Evolutionary conservation across 1,284 basidiomycete species (phyloP).

Genomic region (Apiotrichum veenhuisii): DNA sequence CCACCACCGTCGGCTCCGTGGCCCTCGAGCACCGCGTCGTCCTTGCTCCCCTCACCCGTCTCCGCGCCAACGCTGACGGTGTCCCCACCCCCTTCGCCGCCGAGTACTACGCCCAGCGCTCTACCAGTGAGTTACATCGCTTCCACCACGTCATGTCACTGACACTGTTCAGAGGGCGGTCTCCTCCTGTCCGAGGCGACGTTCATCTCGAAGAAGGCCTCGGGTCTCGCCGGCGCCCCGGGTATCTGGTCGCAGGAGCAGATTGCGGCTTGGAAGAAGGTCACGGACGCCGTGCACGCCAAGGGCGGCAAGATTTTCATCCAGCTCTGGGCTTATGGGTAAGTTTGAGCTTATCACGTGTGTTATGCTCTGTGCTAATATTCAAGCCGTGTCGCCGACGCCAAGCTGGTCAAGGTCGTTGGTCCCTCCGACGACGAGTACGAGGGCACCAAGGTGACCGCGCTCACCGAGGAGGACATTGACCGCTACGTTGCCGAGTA

Average conservation of each 20-base stretch:
- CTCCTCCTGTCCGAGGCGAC: slow-evolving; percentile 45
- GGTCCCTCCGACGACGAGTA: slow-evolving; percentile 59
- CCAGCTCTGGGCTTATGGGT: slow-evolving; percentile 57
- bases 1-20: slow-evolving; percentile 26
- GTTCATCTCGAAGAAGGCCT: slow-evolving; percentile 26
- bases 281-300: slow-evolving; percentile 52
- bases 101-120: slow-evolving; percentile 46
- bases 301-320: slow-evolving; percentile 54
- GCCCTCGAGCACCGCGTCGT: slow-evolving; percentile 43
- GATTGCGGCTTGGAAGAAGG: slow-evolving; percentile 40
- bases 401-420: slow-evolving; percentile 18
- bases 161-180: slow-evolving; percentile 24
- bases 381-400: slow-evolving; percentile 14
- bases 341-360: neutral
- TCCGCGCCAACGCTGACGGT: slow-evolving; percentile 27
- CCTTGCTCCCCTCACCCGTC: slow-evolving; percentile 45
- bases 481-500: slow-evolving; percentile 53
- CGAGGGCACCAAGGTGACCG: slow-evolving; percentile 49
- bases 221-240: slow-evolving; percentile 25
- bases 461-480: slow-evolving; percentile 37
- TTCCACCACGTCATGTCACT: neutral
- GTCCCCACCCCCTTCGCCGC: slow-evolving; percentile 29
- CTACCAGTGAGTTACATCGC: slow-evolving; percentile 26
- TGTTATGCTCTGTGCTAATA: slow-evolving; percentile 48
- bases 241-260: slow-evolving; percentile 37